Evolutionary conservation across 495 filamentous ascomycete species (phyloP), one percentile per base, ranked within the genome.

Genomic region (Podospora bellae-mahoneyi): DNA sequence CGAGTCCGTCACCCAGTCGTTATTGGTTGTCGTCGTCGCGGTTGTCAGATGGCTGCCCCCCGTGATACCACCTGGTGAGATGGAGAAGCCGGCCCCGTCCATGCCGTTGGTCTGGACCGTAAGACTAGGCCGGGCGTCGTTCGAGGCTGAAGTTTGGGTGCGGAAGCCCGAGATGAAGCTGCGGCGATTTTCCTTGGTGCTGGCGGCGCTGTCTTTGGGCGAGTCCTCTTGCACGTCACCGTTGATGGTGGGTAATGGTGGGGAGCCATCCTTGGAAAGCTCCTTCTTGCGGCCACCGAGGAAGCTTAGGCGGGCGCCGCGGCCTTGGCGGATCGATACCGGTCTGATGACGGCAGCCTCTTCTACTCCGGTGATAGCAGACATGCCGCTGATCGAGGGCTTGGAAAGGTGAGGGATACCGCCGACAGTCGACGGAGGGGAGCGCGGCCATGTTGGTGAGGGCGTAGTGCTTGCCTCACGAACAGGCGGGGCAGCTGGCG

Each of bases 221-320:
- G 53, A 15, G 64, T 55, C 15, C 3, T 39, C 28, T 53, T 66
- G 54, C 28, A 64, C 54, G 32, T 58, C 62, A 73, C 75, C 61
- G 34, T 44, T 66, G 58, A 54, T 53, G 4, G 44, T 73, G 7
- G 68, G 66, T 32, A 61, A 68, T 15, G 62, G 60, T 30, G 66
- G 61, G 34, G 61, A 32, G 64, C 18, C 10, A 16, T 64, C 20
- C 64, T 68, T 57, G 9, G 61, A 53, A 9, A 64, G 56, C 39
- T 70, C 76, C 70, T 81, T 82, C 71, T 78, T 80, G 28, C 81
- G 77, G 44, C 80, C 78, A 15, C 81, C 79, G 16, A 84, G 72
- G 73, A 84, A 84, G 71, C 81, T 83, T 32, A 84, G 77, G 10
- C 82, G 76, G 19, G 81, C 74, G n/a, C 82, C 81, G 54, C 81